Evolutionary conservation across 305 asterid genomes (phyloP).

Genomic region (Fraxinus platypoda): DNA sequence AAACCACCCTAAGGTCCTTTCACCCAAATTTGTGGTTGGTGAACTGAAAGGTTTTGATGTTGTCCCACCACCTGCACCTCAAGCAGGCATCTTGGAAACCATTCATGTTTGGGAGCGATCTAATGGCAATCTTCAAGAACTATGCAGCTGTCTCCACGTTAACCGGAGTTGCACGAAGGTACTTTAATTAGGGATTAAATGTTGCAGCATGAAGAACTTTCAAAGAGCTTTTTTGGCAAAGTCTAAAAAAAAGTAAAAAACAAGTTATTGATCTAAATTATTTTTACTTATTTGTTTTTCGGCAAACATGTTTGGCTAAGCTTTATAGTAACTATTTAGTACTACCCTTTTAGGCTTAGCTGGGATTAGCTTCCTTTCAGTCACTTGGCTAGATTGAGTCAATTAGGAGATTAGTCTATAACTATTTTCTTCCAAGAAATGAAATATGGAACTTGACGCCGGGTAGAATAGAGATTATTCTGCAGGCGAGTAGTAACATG

Average conservation of each 20-base stretch:
- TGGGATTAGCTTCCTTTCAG: not conserved
- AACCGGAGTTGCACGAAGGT: not conserved
- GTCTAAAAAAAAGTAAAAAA: no score
- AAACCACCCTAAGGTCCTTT: not conserved
- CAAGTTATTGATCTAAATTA: not conserved
- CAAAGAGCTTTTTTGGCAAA: not conserved
- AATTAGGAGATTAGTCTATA: not conserved
- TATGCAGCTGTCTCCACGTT: not conserved
- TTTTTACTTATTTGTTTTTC: not conserved
- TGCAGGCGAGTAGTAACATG: no score
- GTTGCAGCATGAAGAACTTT: not conserved
- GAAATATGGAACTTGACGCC: constrained; percentile 3
- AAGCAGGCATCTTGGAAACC: not conserved
- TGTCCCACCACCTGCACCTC: not conserved
- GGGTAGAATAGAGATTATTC: no score
- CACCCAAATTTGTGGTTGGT: not conserved
- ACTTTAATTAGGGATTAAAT: not conserved
- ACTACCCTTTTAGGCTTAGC: not conserved
- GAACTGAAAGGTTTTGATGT: not conserved
- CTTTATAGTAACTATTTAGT: no score
- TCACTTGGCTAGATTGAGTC: not conserved
- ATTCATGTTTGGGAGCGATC: not conserved
- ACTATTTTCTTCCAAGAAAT: not conserved
- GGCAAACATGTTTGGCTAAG: not conserved
- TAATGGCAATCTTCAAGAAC: not conserved